phyloP scores from a whole-genome alignment of 345 rosid species.

The Corymbia maculata region DNA sequence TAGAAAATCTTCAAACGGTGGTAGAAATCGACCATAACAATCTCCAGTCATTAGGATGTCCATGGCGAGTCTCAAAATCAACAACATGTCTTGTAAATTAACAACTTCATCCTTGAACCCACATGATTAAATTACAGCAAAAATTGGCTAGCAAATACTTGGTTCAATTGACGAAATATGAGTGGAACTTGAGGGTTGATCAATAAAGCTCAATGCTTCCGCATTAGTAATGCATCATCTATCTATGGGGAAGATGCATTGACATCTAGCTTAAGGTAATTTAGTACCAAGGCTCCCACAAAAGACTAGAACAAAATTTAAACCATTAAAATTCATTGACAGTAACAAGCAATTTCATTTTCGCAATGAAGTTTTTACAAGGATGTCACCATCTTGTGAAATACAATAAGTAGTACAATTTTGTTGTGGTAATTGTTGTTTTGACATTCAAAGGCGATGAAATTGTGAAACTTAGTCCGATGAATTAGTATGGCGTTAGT shows the following conservation, averaged over 20 bases:
- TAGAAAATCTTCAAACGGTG: no score
- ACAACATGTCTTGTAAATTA: no score
- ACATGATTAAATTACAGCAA: no score
- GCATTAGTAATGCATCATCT: background rate
- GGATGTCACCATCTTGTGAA: background rate
- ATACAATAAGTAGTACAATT: background rate
- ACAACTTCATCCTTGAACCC: no score
- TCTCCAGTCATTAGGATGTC: no score
- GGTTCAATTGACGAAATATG: no score
- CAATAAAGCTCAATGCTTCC: no score
- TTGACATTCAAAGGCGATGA: background rate
- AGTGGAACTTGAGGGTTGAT: no score
- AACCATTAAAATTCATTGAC: background rate
- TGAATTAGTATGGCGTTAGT: background rate
- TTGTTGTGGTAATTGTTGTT: background rate
- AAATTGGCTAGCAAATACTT: no score
- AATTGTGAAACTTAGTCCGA: background rate
- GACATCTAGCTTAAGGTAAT: background rate
- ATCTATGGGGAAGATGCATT: accelerated
- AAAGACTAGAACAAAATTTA: background rate
- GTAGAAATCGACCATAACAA: no score
- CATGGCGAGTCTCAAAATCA: no score
- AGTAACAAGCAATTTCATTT: background rate
- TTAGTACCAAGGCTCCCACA: background rate
- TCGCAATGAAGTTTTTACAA: background rate